phyloP scores from a whole-genome alignment of 257 asterid species.

The Nicotiana tomentosiformis region DNA sequence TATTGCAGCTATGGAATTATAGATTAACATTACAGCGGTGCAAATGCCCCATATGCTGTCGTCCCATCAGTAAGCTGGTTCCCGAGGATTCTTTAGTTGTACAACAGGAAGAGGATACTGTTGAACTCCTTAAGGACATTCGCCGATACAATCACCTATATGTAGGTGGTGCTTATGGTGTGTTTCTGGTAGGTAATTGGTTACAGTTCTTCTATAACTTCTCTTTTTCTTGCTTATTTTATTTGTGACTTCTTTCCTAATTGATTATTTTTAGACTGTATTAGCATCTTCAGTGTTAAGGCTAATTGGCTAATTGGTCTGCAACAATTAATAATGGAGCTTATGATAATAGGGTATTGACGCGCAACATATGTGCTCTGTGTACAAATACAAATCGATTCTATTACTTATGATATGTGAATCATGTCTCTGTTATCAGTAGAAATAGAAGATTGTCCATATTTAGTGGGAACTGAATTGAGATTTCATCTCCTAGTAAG shows the following conservation, averaged over 20 bases:
- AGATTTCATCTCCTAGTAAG: neutral
- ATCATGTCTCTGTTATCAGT: neutral
- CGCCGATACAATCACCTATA: slow-evolving; percentile 41
- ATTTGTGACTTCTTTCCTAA: neutral
- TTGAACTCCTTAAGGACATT: slow-evolving; percentile 28
- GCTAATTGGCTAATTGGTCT: neutral
- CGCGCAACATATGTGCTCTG: neutral
- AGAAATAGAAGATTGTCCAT: too few species aligned
- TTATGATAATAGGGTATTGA: neutral
- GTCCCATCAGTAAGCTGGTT: slow-evolving; percentile 33
- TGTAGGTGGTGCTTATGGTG: slow-evolving; percentile 31
- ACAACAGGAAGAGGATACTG: slow-evolving; percentile 27
- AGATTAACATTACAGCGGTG: slow-evolving; percentile 40
- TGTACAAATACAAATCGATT: neutral
- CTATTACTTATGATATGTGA: neutral
- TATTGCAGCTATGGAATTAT: slow-evolving; percentile 49
- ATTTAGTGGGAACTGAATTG: neutral
- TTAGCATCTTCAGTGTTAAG: neutral
- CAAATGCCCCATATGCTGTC: slow-evolving; percentile 53
- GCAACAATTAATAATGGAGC: neutral
- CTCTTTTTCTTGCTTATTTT: neutral
- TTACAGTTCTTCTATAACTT: neutral
- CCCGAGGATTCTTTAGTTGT: slow-evolving; percentile 22
- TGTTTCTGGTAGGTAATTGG: slow-evolving; percentile 31
- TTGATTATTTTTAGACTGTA: neutral